A percentile compares a stretch with the other conserved stretches of the same genome.
phyloP scores from a whole-genome alignment of 208 protist species.

The Entamoeba nuttalli region DNA sequence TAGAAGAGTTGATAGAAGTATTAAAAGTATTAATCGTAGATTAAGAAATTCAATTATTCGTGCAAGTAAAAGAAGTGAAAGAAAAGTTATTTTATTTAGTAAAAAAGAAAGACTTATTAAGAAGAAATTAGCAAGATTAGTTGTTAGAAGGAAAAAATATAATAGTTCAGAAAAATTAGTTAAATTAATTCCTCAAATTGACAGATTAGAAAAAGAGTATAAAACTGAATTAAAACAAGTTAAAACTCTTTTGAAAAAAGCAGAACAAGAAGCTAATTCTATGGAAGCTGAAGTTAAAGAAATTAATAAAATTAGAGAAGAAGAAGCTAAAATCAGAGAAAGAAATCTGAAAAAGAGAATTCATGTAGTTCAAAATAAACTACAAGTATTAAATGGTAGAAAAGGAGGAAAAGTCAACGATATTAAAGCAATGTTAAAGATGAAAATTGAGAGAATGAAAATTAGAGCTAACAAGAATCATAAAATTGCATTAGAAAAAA shows the following conservation, averaged over 20 bases:
- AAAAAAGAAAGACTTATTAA: neutral
- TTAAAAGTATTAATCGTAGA: neutral
- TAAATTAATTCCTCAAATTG: neutral
- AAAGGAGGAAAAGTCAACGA: neutral
- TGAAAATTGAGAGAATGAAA: neutral
- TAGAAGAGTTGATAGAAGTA: neutral
- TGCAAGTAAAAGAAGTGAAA: neutral
- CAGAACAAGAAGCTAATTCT: neutral
- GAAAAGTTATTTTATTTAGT: neutral
- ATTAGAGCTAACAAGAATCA: neutral
- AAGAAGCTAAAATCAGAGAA: neutral
- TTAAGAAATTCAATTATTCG: neutral
- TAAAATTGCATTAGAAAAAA: neutral
- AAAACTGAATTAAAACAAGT: neutral
- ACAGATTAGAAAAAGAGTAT: neutral
- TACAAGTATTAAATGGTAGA: neutral
- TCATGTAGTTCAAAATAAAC: neutral
- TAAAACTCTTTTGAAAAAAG: neutral
- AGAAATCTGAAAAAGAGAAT: neutral
- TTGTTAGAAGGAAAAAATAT: neutral
- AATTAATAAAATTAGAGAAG: neutral
- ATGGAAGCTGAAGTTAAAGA: neutral
- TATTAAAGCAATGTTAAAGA: neutral
- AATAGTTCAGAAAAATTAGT: neutral
- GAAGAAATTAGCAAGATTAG: neutral